Evolutionary conservation across 129 eudicot genomes (phyloP), one percentile per base, ranked within the genome.

Genomic region (Flaveria brownii): DNA sequence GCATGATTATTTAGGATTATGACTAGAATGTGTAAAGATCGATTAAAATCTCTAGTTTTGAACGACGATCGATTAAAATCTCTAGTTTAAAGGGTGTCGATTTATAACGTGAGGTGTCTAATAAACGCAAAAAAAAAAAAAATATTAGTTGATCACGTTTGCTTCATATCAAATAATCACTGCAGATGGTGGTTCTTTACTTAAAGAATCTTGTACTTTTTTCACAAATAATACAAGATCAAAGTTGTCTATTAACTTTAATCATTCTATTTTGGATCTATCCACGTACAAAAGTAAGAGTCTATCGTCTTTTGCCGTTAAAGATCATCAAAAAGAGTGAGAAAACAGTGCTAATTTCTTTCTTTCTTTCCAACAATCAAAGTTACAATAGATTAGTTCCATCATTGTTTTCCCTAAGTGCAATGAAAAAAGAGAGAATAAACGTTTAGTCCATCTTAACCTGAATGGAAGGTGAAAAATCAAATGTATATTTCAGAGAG

Each of bases 191-290:
- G 57, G 54, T 77, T 77, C 54, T 77, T 77, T 68, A 67, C 46
- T 55, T 68, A 12, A 56, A 76, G 77, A 78, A 78, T 78, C 77
- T 47, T 47, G 52, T 52, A 70, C 71, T 70, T 78, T 63, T 70
- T 17, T 33, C 25, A 15, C 7, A 70, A 47, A 70, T 20, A 70
- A 70, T 11, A 68, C 43, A 60, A 70, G 72, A 70, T 78, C 72
- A 70, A 71, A 70, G 72, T 59, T 78, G 82, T 49, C 72, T 78
- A 28, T 51, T 36, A 78, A 70, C 82, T 78, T 78, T 78, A 78
- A 78, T 78, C 82, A 78, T 78, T 78, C 50, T 17, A 45, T 59
- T 78, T 78, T 78, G 77, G 82, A 70, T 78, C 50, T 59, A 70
- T 78, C 17, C 20, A 22, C 61, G 45, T 78, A 78, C 39, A 71